Conservation (phyloP, 495 filamentous ascomycete genomes). For the Xylaria sp. region DNA sequence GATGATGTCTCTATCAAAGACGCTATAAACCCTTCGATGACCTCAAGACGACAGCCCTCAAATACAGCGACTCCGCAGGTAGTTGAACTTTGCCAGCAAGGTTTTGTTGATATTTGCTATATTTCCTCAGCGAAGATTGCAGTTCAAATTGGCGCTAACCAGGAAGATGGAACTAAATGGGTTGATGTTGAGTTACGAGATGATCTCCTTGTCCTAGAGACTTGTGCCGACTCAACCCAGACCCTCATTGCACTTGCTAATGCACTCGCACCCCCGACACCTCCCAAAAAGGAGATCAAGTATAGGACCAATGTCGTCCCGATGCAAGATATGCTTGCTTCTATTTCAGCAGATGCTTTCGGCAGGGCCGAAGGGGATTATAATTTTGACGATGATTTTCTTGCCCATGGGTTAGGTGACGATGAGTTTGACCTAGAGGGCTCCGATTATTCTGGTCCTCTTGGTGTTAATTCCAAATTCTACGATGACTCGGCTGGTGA, state of each 20-base stretch:
- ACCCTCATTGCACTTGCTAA: slow-evolving; percentile 84
- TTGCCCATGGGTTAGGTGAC: slow-evolving; percentile 46
- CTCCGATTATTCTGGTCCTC: slow-evolving; percentile 42
- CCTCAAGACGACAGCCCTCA: slow-evolving; percentile 52
- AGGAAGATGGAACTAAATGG: slow-evolving; percentile 63
- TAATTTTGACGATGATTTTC: slow-evolving; percentile 64
- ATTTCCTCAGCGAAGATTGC: slow-evolving; percentile 78
- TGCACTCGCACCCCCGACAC: slow-evolving; percentile 80
- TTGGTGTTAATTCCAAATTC: slow-evolving; percentile 50
- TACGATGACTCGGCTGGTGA: slow-evolving; percentile 44
- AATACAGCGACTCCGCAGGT: slow-evolving; percentile 65
- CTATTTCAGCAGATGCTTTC: slow-evolving; percentile 86
- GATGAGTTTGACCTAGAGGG: slow-evolving; percentile 43
- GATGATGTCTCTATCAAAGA: slow-evolving; percentile 71
- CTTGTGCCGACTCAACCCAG: slow-evolving; percentile 96
- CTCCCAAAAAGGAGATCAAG: slow-evolving; percentile 79
- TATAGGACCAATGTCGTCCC: slow-evolving; percentile 89
- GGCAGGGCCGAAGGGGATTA: slow-evolving; percentile 61
- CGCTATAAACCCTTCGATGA: slow-evolving; percentile 49
- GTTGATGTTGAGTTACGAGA: slow-evolving; percentile 83
- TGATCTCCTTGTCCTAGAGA: slow-evolving; percentile 88
- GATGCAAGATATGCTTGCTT: slow-evolving; percentile 85
- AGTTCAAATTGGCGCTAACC: slow-evolving; percentile 59
- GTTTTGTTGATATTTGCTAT: slow-evolving; percentile 83
- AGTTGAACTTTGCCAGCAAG: slow-evolving; percentile 67